Evolutionary conservation across 345 rosid genomes (phyloP).

Genomic region (Euphorbia peplus): DNA sequence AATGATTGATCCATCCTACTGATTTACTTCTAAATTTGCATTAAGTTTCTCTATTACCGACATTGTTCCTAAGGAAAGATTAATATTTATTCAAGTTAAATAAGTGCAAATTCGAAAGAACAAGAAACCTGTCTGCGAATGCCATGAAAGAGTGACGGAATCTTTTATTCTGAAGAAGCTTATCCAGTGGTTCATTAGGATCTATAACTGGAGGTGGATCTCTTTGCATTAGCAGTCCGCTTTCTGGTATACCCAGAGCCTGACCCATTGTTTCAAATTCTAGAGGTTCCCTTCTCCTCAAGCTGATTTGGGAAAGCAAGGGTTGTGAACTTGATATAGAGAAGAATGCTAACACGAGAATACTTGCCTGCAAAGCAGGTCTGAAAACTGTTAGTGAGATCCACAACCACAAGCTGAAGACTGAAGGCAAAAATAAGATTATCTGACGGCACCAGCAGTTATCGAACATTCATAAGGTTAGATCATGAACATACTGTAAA

Average conservation of each 20-base stretch:
- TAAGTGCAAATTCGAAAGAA: background rate
- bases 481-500: slow-evolving; percentile 43
- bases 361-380: slow-evolving; percentile 51
- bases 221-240: slow-evolving; percentile 56
- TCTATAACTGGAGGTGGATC: slow-evolving; percentile 46
- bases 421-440: slow-evolving; percentile 3
- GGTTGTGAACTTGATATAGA: slow-evolving; percentile 87
- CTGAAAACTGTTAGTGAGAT: slow-evolving; percentile 30
- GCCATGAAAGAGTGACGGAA: slow-evolving; percentile 85
- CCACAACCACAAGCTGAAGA: slow-evolving; percentile 21
- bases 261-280: slow-evolving; percentile 72
- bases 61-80: background rate
- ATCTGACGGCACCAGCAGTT: slow-evolving; percentile 3
- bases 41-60: background rate
- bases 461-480: slow-evolving; percentile 1
- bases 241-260: slow-evolving; percentile 88
- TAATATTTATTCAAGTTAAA: too few relatives aligned
- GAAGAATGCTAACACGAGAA: slow-evolving; percentile 68
- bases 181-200: slow-evolving; percentile 73
- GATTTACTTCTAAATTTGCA: background rate
- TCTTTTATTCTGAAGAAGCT: slow-evolving; percentile 71
- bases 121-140: slow-evolving; percentile 78
- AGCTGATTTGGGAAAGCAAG: slow-evolving; percentile 76
- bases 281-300: slow-evolving; percentile 59
- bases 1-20: background rate